Conservation (phyloP, 495 filamentous ascomycete species). For the Hypoxylon cercidicola region DNA sequence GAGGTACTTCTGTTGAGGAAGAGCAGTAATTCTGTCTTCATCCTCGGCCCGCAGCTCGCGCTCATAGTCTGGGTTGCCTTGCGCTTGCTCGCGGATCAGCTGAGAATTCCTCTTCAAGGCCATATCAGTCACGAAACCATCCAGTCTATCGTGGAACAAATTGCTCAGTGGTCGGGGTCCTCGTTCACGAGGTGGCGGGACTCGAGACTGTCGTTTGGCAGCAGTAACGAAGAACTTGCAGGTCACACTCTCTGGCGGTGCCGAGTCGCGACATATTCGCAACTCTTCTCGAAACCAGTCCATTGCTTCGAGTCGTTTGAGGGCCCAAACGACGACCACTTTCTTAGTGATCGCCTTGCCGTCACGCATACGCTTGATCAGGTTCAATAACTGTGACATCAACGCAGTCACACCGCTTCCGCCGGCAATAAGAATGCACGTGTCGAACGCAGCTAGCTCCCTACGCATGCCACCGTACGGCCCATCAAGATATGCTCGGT, state of each 20-base stretch:
- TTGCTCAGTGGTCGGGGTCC: conserved; percentile 70
- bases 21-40: conserved; percentile 82
- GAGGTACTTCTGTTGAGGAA: conserved; percentile 72
- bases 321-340: conserved; percentile 89
- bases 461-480: conserved; percentile 95
- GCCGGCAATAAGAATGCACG: conserved; percentile 90
- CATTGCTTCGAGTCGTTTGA: conserved; percentile 90
- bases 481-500: conserved; percentile 89
- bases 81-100: conserved; percentile 80
- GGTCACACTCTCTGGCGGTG: conserved; percentile 83
- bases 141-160: conserved; percentile 82
- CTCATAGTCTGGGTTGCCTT: conserved; percentile 80
- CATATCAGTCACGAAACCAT: conserved; percentile 81
- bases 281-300: conserved; percentile 98
- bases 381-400: conserved; percentile 85
- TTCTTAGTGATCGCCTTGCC: conserved; percentile 91
- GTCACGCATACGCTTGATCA: conserved; percentile 94
- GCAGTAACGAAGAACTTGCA: conserved; percentile 95
- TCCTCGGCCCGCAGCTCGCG: conserved; percentile 84
- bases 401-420: conserved; percentile 95
- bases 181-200: conserved; percentile 54
- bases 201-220: conserved; percentile 64
- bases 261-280: conserved; percentile 84
- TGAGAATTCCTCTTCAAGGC: conserved; percentile 84
- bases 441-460: conserved; percentile 91